These are phyloP conservation scores for Phialemoniopsis sp. DNA, from an alignment of 2,329 filamentous ascomycete species.

Conservation along the genomic window DNA sequence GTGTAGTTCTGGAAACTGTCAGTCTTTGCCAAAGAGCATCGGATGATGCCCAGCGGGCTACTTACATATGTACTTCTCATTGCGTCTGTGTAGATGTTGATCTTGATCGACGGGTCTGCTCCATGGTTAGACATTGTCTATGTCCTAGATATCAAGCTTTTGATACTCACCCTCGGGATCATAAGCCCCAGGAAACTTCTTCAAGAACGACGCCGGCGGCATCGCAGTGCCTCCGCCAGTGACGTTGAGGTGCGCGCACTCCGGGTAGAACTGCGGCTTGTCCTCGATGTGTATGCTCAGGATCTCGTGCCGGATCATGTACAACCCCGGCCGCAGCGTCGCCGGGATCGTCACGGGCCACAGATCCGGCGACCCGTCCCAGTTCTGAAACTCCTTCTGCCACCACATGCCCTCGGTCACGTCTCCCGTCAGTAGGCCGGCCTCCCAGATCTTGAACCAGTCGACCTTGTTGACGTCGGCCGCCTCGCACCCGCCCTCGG, in stretches of 20 bases:
- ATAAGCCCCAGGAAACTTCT: constrained; percentile 30
- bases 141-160: too few species aligned
- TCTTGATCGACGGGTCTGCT: constrained; percentile 28
- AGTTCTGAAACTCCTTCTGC: constrained; percentile 31
- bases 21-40: too few species aligned
- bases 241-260: constrained; percentile 32
- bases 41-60: background rate
- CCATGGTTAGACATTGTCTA: background rate
- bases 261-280: constrained; percentile 38
- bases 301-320: constrained; percentile 49
- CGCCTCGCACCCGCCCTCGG: constrained; percentile 18
- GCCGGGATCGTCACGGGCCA: constrained; percentile 43
- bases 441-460: constrained; percentile 39
- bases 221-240: constrained; percentile 19
- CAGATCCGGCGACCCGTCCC: constrained; percentile 28
- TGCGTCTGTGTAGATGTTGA: constrained; percentile 29
- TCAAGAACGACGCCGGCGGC: constrained; percentile 20
- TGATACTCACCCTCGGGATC: constrained; percentile 21
- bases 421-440: constrained; percentile 23
- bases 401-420: constrained; percentile 30
- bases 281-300: constrained; percentile 44
- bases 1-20: constrained; percentile 24
- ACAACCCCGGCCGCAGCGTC: constrained; percentile 38
- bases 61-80: constrained; percentile 24
- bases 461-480: constrained; percentile 22